These are phyloP conservation scores for Globisporangium nagaii DNA, from an alignment of 352 stramenopile genomes.

Conservation along the genomic window DNA sequence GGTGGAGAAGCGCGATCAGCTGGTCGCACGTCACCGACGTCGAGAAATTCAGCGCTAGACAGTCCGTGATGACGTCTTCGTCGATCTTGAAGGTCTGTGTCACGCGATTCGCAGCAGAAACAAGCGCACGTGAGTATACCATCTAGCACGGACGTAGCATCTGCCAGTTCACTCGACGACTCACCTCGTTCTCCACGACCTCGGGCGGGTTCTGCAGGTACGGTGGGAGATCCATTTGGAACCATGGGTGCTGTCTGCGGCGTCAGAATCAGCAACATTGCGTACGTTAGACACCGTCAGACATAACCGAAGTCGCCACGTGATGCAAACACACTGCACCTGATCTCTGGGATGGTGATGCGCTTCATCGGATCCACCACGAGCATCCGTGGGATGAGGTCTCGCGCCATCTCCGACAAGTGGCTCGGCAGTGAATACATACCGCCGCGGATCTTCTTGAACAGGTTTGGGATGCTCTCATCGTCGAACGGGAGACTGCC, in stretches of 20 bases:
- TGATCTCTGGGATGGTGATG: constrained; percentile 98
- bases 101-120: background rate
- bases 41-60: constrained; percentile 46
- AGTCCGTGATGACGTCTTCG: constrained; percentile 62
- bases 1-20: constrained; percentile 45
- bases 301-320: no score
- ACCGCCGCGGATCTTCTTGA: constrained; percentile 98
- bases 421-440: constrained; percentile 98
- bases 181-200: constrained; percentile 93
- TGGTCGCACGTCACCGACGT: constrained; percentile 49
- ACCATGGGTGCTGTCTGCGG: constrained; percentile 93
- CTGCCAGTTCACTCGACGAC: background rate
- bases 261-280: background rate
- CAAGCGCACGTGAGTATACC: background rate
- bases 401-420: constrained; percentile 92
- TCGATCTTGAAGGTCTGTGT: constrained; percentile 82
- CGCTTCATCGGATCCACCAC: constrained; percentile 99
- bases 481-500: constrained; percentile 98
- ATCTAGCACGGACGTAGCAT: background rate
- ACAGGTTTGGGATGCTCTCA: constrained; percentile 98
- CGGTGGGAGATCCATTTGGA: constrained; percentile 95
- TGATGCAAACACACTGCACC: constrained; percentile 22
- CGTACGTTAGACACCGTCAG: no score
- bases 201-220: constrained; percentile 96
- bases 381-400: constrained; percentile 98